A percentile compares a stretch with the other conserved stretches of the same genome.
phyloP scores from a whole-genome alignment of 768 basidiomycete species.

The Mrakia gelida region DNA sequence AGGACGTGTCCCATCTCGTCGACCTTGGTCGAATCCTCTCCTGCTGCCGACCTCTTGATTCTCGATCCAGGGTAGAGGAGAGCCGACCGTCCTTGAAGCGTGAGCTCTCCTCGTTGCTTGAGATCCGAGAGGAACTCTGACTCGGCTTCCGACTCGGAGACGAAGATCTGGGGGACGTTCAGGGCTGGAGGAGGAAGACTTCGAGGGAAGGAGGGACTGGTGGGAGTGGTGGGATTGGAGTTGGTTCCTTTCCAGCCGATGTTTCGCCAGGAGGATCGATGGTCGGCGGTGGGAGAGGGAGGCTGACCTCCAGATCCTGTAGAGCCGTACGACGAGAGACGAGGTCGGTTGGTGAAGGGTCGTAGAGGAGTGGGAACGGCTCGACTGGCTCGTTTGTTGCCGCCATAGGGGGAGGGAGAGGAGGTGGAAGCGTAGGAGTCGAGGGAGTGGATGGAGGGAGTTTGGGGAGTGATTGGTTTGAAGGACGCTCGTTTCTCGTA shows the following conservation, averaged over 20 bases:
- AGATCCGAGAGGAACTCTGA: constrained; percentile 24
- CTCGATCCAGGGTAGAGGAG: constrained; percentile 30
- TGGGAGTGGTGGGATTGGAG: constrained; percentile 6
- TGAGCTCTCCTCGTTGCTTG: constrained; percentile 20
- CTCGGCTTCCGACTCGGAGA: neutral
- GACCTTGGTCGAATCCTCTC: neutral
- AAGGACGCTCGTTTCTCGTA: constrained; percentile 16
- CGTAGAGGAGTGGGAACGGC: neutral
- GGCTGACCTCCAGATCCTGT: neutral
- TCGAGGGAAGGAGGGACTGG: constrained; percentile 8
- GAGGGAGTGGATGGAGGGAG: neutral
- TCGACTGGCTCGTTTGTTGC: constrained; percentile 9
- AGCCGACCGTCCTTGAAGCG: constrained; percentile 14
- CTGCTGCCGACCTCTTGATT: constrained; percentile 7
- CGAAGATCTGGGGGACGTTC: constrained; percentile 2
- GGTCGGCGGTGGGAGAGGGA: constrained; percentile 11
- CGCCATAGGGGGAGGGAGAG: neutral
- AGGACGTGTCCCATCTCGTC: constrained; percentile 11
- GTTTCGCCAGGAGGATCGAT: constrained; percentile 12
- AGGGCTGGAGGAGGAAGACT: neutral
- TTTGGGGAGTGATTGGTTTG: neutral
- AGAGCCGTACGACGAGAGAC: constrained; percentile 4
- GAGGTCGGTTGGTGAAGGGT: constrained; percentile 1
- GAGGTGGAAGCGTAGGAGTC: neutral
- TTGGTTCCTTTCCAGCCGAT: neutral